phyloP scores from a whole-genome alignment of 2,329 filamentous ascomycete genomes.

The Beauveria bassiana region DNA sequence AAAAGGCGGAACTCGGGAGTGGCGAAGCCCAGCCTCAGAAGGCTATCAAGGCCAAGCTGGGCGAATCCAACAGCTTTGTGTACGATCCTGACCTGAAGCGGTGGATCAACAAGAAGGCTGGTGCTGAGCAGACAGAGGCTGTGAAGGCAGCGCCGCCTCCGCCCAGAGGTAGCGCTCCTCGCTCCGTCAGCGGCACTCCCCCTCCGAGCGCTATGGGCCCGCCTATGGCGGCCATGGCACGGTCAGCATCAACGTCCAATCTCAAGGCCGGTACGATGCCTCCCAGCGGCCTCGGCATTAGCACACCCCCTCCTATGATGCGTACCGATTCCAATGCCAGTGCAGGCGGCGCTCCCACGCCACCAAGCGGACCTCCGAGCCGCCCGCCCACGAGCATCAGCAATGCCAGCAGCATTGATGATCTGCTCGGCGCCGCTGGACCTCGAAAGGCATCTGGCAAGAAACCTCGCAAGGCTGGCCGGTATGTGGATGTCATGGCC shows the following conservation, averaged over 20 bases:
- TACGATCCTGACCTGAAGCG: constrained; percentile 95
- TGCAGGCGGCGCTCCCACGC: constrained; percentile 21
- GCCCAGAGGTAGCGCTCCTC: constrained; percentile 52
- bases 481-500: constrained; percentile 96
- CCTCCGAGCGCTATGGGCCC: constrained; percentile 33
- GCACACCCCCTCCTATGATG: constrained; percentile 33
- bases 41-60: constrained; percentile 85
- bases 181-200: constrained; percentile 46
- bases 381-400: constrained; percentile 76
- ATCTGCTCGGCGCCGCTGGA: constrained; percentile 69
- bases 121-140: constrained; percentile 51
- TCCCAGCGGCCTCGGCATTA: constrained; percentile 27
- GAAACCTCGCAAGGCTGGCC: constrained; percentile 71
- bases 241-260: constrained; percentile 22
- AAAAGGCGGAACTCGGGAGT: constrained; percentile 29
- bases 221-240: constrained; percentile 19
- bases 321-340: constrained; percentile 42
- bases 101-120: constrained; percentile 95
- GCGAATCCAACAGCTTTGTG: constrained; percentile 86
- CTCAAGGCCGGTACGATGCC: constrained; percentile 24
- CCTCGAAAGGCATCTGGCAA: constrained; percentile 58
- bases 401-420: constrained; percentile 90
- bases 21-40: constrained; percentile 44
- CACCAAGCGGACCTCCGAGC: constrained; percentile 49
- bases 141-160: constrained; percentile 70